Percentiles rank a stretch among this genome's conserved stretches.
Conservation (phyloP, 352 stramenopile species). For the Phytophthora kernoviae region DNA sequence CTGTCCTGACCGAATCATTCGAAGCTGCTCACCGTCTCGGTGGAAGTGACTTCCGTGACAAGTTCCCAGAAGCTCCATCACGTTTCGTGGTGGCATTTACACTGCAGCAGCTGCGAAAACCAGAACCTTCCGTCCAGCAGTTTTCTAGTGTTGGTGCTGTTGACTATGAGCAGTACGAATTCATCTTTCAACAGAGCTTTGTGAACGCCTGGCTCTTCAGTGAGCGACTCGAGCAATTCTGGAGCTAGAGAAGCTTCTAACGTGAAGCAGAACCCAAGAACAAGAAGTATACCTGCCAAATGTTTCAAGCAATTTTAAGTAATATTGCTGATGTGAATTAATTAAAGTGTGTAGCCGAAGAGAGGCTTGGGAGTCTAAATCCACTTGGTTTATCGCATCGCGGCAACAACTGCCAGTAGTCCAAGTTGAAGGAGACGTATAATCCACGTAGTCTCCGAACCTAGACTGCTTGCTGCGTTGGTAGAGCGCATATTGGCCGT, state of each 20-base stretch:
- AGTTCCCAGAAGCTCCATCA: conserved; percentile 21
- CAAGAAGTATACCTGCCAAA: background rate
- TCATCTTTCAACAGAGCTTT: conserved; percentile 30
- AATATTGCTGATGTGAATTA: background rate
- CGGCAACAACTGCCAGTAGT: background rate
- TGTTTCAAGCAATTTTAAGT: background rate
- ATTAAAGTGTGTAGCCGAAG: background rate
- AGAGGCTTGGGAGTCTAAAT: conserved; percentile 11
- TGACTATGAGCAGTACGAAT: conserved; percentile 22
- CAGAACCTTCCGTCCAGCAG: conserved; percentile 2
- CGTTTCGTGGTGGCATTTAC: conserved; percentile 27
- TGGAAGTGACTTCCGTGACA: conserved; percentile 6
- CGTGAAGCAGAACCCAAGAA: background rate
- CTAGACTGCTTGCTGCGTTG: conserved; percentile 7
- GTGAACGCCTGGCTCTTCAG: conserved; percentile 36
- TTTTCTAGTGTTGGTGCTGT: conserved; percentile 13
- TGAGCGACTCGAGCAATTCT: conserved; percentile 23
- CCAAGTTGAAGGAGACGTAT: conserved; percentile 1
- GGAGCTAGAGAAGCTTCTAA: conserved; percentile 11
- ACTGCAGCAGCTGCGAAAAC: conserved; percentile 19
- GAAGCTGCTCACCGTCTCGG: conserved; percentile 7
- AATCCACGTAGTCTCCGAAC: background rate
- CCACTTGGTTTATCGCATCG: conserved; percentile 4
- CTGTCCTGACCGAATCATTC: conserved; percentile 21
- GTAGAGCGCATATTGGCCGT: conserved; percentile 24